A percentile compares a stretch with the other conserved stretches of the same genome.
phyloP scores from a whole-genome alignment of 176 grass and related monocot species.

The Oryza coarctata region DNA sequence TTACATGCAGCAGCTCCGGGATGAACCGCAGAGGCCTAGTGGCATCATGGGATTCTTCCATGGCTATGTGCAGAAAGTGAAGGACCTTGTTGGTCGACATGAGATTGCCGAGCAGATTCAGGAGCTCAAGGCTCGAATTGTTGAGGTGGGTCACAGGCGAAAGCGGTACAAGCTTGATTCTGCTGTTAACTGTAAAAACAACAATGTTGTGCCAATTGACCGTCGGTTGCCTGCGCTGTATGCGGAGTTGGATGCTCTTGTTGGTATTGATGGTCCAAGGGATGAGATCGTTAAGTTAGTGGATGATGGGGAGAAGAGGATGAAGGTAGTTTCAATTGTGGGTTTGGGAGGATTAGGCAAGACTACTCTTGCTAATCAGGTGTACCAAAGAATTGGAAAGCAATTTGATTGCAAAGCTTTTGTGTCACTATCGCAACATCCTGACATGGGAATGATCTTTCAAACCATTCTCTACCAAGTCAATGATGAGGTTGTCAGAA shows the following conservation, averaged over 20 bases:
- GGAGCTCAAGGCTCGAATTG: constrained; percentile 28
- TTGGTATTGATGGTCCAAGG: constrained; percentile 23
- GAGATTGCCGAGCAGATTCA: constrained; percentile 21
- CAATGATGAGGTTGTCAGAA: neutral
- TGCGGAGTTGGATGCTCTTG: constrained; percentile 18
- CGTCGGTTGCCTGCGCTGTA: constrained; percentile 19
- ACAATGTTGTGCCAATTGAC: neutral
- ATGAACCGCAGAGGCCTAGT: neutral
- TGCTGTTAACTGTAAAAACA: neutral
- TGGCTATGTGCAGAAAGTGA: constrained; percentile 3
- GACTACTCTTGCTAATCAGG: constrained; percentile 46
- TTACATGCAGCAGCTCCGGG: neutral
- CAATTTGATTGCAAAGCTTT: constrained; percentile 41
- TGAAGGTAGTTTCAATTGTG: constrained; percentile 45
- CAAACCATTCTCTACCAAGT: constrained; percentile 26
- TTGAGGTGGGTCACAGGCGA: neutral
- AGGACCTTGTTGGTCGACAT: neutral
- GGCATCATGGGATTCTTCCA: neutral
- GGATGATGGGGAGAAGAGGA: neutral
- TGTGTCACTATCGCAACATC: constrained; percentile 36
- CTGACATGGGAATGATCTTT: constrained; percentile 28
- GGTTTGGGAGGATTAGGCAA: constrained; percentile 50
- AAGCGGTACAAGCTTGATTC: constrained; percentile 37
- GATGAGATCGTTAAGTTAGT: constrained; percentile 31
- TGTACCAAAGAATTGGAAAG: neutral